phyloP scores from a whole-genome alignment of 768 basidiomycete species.

The Russula earlei region DNA sequence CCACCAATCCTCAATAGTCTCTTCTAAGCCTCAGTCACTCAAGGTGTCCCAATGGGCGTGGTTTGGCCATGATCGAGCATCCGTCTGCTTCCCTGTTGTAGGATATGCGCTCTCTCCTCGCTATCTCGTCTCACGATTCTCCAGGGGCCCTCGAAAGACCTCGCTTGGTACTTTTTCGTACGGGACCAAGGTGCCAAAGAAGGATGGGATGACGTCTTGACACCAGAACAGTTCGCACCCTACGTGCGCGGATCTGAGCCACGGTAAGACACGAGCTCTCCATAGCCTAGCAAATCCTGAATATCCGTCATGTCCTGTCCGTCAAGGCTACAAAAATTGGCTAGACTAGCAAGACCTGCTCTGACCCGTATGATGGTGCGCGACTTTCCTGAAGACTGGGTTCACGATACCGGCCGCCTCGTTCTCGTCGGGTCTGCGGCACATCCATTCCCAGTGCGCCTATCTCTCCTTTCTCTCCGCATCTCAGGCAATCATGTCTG shows the following conservation, averaged over 20 bases:
- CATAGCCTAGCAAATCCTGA: neutral
- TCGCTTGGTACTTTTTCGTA: conserved; percentile 22
- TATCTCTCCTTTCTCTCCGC: neutral
- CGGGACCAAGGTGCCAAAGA: conserved; percentile 17
- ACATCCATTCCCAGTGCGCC: conserved; percentile 30
- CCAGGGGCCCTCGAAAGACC: conserved; percentile 11
- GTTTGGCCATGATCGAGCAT: conserved; percentile 20
- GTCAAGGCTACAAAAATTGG: conserved; percentile 19
- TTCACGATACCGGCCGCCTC: conserved; percentile 25
- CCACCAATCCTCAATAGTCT: neutral
- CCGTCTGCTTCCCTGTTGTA: conserved; percentile 18
- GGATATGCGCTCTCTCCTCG: neutral
- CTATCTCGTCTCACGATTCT: neutral
- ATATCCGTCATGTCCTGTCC: neutral
- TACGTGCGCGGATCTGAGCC: conserved; percentile 12
- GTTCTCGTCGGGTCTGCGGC: conserved; percentile 31
- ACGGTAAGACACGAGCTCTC: conserved; percentile 8
- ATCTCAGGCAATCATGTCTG: neutral
- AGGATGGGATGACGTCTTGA: conserved; percentile 15
- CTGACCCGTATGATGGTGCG: conserved; percentile 21
- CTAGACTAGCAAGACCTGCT: conserved; percentile 14
- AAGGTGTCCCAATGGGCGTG: conserved; percentile 18
- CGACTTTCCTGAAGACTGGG: conserved; percentile 27
- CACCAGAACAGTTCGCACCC: conserved; percentile 8
- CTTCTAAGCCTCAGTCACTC: neutral